These are phyloP conservation scores for Magnaporthiopsis incrustans DNA, from an alignment of 2,329 filamentous ascomycete species.

Conservation along the genomic window DNA sequence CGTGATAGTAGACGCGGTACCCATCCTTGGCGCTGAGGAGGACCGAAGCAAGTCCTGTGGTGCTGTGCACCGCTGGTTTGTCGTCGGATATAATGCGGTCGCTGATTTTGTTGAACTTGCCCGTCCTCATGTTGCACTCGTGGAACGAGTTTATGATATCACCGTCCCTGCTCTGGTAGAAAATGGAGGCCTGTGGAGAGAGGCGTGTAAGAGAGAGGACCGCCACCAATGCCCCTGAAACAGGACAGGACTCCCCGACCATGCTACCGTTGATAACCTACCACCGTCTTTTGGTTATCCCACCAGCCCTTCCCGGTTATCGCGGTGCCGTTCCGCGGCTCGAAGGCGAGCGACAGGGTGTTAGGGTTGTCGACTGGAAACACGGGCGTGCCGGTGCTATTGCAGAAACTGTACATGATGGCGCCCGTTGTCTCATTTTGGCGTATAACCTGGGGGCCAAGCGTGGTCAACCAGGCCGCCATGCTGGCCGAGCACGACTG, in stretches of 20 bases:
- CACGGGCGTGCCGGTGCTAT: constrained; percentile 21
- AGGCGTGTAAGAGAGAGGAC: neutral
- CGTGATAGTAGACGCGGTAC: constrained; percentile 31
- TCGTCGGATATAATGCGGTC: constrained; percentile 22
- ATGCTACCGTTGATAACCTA: constrained; percentile 19
- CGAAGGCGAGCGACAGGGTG: constrained; percentile 18
- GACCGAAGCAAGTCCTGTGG: constrained; percentile 23
- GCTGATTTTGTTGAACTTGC: constrained; percentile 22
- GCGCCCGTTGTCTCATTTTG: constrained; percentile 26
- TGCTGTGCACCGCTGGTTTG: constrained; percentile 18
- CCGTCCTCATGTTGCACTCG: constrained; percentile 26
- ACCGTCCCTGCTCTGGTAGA: constrained; percentile 22
- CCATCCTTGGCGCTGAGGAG: constrained; percentile 24
- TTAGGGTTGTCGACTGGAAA: constrained; percentile 26
- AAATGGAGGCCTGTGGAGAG: constrained; percentile 25
- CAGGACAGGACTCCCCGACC: neutral
- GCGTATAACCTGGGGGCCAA: constrained; percentile 26
- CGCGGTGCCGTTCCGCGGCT: constrained; percentile 25
- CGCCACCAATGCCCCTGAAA: neutral
- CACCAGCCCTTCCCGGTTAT: constrained; percentile 27
- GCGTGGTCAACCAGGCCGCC: constrained; percentile 26
- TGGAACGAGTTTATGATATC: constrained; percentile 24
- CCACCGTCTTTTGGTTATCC: constrained; percentile 17
- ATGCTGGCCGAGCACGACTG: constrained; percentile 17
- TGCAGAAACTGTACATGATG: constrained; percentile 29